Base-by-base conservation (phyloP, 2,329 filamentous ascomycete genomes). In the Xylariales sp. region DNA sequence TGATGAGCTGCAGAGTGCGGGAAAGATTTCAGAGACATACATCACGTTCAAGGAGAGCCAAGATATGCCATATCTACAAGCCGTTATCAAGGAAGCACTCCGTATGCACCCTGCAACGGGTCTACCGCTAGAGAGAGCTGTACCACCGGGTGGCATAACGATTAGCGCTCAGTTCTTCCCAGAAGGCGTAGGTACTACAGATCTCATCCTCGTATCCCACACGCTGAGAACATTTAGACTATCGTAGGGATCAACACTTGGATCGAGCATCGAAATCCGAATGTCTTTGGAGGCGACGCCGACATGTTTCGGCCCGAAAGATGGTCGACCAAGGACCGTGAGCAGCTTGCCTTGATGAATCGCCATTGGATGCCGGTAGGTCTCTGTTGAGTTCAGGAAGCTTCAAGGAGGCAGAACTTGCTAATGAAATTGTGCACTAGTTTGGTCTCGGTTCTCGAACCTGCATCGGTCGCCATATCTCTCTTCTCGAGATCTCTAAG, bases 41-140 rank as follows among this genome's bases (percentile, higher is more conserved):
- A 46, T 58, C 2, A 42, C 44, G 7, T 58, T 46, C 37, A 45
- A 47, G 5, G 52, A 60, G n/a, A 50, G 60, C 2, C 54, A 58
- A 40, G 45, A 47, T 20, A 48, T 63, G n/a, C 59, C 63, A 0
- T 80, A 76, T 50, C 73, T 73, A 1, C 61, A 60, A 3, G 74
- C 71, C n/a, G 65, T 76, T 4, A 65, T 78, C 42, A 75, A 76
- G 44, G 78, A 82, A 52, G 61, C 68, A 0, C 60, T 80, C 1
- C 46, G 52, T 12, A 8, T 44, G 18, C 35, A 46, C 0, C 57
- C 60, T 2, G 52, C 46, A 6, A 50, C 57, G 39, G 51, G 55
- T 5, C 45, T 62, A 29, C 54, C 54, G 4, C 20, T 40, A 19
- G 38, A 40, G 20, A 51, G 59, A 8, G 48, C 57, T 11, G 58